Evolutionary conservation across 2,329 filamentous ascomycete genomes (phyloP).

Genomic region (Neoascochyta sp.): DNA sequence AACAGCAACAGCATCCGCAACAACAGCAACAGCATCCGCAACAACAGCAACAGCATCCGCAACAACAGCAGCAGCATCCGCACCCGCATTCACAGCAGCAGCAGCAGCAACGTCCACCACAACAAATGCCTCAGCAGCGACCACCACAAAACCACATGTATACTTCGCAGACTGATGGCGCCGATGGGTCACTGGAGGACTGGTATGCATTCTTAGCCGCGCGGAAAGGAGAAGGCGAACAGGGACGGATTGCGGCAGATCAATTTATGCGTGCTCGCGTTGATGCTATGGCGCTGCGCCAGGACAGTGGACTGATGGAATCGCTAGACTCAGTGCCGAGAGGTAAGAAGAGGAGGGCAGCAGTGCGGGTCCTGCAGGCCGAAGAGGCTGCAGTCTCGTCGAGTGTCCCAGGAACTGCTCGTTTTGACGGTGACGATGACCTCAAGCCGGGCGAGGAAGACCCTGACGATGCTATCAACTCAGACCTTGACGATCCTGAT

Average conservation of each 20-base stretch:
- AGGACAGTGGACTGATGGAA: constrained; percentile 75
- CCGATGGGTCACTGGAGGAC: constrained; percentile 58
- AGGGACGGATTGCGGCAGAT: constrained; percentile 57
- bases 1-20: constrained; percentile 26
- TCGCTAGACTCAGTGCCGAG: constrained; percentile 59
- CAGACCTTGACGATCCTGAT: constrained; percentile 91
- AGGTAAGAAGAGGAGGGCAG: constrained; percentile 40
- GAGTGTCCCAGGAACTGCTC: constrained; percentile 33
- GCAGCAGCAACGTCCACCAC: constrained; percentile 34
- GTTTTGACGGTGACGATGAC: constrained; percentile 56
- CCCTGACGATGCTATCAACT: constrained; percentile 97
- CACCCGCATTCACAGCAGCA: constrained; percentile 13
- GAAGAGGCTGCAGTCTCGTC: constrained; percentile 48
- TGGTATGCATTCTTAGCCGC: constrained; percentile 58
- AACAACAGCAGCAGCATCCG: constrained; percentile 19
- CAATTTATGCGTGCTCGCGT: constrained; percentile 66
- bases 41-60: constrained; percentile 21
- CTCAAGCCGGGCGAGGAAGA: constrained; percentile 50
- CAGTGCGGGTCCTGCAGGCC: constrained; percentile 46
- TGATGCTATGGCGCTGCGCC: constrained; percentile 59
- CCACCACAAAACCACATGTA: constrained; percentile 32
- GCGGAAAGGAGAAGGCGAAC: constrained; percentile 49
- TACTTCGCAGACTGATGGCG: constrained; percentile 71
- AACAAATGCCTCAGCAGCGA: constrained; percentile 42
- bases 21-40: constrained; percentile 29